phyloP scores from a whole-genome alignment of 805 yeast genomes.

The Ogataea philodendri region DNA sequence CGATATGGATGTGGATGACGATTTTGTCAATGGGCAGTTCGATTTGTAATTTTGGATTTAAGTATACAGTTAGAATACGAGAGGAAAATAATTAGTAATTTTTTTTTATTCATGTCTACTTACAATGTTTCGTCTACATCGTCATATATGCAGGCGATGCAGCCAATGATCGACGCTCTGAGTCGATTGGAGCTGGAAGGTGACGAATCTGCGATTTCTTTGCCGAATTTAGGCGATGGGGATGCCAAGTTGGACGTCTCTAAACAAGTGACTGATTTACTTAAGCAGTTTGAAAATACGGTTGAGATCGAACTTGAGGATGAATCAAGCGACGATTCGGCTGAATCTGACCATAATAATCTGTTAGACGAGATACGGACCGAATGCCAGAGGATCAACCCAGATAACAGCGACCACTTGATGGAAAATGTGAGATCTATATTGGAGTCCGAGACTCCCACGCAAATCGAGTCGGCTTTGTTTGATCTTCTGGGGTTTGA shows the following conservation, averaged over 20 bases:
- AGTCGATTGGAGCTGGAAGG: conserved; percentile 31
- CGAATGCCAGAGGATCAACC: conserved; percentile 28
- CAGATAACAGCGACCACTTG: conserved; percentile 21
- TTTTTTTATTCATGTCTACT: conserved; percentile 40
- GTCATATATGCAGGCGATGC: conserved; percentile 79
- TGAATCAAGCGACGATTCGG: conserved; percentile 10
- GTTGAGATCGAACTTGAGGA: conserved; percentile 19
- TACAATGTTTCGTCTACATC: conserved; percentile 63
- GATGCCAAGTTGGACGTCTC: conserved; percentile 29
- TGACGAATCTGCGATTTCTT: conserved; percentile 21
- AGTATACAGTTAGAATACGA: conserved; percentile 1
- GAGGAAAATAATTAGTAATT: conserved; percentile 4
- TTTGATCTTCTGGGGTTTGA: conserved; percentile 85
- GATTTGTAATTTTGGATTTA: conserved; percentile 49
- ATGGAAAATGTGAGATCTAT: conserved; percentile 31
- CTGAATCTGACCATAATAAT: conserved; percentile 7
- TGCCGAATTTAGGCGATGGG: conserved; percentile 35
- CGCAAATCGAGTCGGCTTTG: conserved; percentile 66
- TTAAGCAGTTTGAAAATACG: conserved; percentile 33
- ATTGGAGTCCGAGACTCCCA: conserved; percentile 39
- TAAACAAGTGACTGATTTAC: conserved; percentile 25
- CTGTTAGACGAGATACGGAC: conserved; percentile 22
- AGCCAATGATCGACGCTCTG: conserved; percentile 56
- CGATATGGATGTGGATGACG: conserved; percentile 60
- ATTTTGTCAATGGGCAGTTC: conserved; percentile 85